These are phyloP conservation scores for Paracoccidioides lutzii DNA, from an alignment of 2,329 filamentous ascomycete species.

Conservation along the genomic window DNA sequence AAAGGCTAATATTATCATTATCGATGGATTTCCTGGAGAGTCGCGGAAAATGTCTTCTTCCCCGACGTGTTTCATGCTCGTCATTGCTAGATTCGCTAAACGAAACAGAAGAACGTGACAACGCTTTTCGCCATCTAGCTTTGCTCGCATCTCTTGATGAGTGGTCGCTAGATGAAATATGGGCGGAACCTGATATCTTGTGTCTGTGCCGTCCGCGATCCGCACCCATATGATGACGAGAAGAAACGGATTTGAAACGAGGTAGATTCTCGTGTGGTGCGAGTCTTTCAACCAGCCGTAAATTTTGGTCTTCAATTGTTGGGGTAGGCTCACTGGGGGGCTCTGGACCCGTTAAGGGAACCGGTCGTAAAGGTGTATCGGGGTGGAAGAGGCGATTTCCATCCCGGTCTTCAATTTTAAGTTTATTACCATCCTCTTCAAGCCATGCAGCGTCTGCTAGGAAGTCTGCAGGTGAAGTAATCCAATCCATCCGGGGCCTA, in stretches of 20 bases:
- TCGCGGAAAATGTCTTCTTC: slow-evolving; percentile 2
- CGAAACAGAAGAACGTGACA: slow-evolving; percentile 37
- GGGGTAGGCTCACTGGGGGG: background rate
- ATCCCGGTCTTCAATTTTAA: slow-evolving; percentile 64
- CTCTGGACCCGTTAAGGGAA: background rate
- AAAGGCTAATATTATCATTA: background rate
- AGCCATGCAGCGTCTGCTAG: slow-evolving; percentile 86
- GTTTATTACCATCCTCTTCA: slow-evolving; percentile 68
- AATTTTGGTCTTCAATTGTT: background rate
- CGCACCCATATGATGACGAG: slow-evolving; percentile 20
- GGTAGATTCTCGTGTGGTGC: slow-evolving; percentile 21
- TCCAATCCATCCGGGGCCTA: slow-evolving; percentile 73
- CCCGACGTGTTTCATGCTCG: slow-evolving; percentile 9
- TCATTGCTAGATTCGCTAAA: slow-evolving; percentile 47
- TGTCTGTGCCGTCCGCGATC: slow-evolving; percentile 46
- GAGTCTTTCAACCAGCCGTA: background rate
- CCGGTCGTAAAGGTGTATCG: slow-evolving; percentile 14
- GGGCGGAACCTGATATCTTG: slow-evolving; percentile 46
- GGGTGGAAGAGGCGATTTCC: slow-evolving; percentile 54
- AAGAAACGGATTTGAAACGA: slow-evolving; percentile 26
- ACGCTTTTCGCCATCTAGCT: slow-evolving; percentile 42
- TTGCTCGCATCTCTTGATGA: slow-evolving; percentile 37
- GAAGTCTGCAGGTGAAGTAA: slow-evolving; percentile 68
- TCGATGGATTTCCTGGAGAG: slow-evolving; percentile 5
- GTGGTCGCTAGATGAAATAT: slow-evolving; percentile 43